Evolutionary conservation across 2,329 filamentous ascomycete genomes (phyloP), one percentile per base, ranked within the genome.

Genomic region (Cercospora sojina): DNA sequence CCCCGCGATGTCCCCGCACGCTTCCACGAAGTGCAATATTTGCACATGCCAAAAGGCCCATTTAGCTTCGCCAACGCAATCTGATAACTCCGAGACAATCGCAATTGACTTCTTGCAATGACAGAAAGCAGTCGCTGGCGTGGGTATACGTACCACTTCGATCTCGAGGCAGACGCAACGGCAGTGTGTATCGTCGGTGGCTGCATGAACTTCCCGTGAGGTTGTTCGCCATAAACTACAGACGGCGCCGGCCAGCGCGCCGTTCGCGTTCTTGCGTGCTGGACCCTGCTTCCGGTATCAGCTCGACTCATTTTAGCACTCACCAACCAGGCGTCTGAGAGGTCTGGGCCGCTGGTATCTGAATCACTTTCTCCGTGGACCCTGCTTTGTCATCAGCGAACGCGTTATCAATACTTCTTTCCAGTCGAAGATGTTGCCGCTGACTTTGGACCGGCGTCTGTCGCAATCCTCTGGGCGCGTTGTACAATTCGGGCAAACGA

Each of bases 251-350:
- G 51, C 10, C n/a, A 32, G 51, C 13, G 23, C 25, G 51, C 25
- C 51, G 51, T 56, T 56, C 29, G 51, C 25, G 13, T 29, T 49
- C 43, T 49, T 56, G 29, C 23, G 51, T 56, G 51, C 51, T 29
- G 27, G 51, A 56, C 51, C 51, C 51, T 56, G 51, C 51, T 56
- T 29, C 51, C 25, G 51, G 25, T 56, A 56, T 31, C 47, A 25
- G 47, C 47, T 20, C 47, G 3, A 51, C 13, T 51, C 20, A 51
- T 51, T 27, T 51, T 51, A 51, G 47, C 47, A 51, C 13, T 51
- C 47, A 27, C 47, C 47, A 51, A 27, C 18, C 47, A 27, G 25
- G 47, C 35, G 35, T 41, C 16, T 41, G 7, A 41, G 20, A 23
- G 20, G 47, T 51, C 47, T 20, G 47, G 47, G 47, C 25, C 20